Percentiles rank a stretch among this genome's conserved stretches.
These are phyloP conservation scores for Myriangium duriaei DNA, from an alignment of 2,329 filamentous ascomycete species.

Conservation along the genomic window DNA sequence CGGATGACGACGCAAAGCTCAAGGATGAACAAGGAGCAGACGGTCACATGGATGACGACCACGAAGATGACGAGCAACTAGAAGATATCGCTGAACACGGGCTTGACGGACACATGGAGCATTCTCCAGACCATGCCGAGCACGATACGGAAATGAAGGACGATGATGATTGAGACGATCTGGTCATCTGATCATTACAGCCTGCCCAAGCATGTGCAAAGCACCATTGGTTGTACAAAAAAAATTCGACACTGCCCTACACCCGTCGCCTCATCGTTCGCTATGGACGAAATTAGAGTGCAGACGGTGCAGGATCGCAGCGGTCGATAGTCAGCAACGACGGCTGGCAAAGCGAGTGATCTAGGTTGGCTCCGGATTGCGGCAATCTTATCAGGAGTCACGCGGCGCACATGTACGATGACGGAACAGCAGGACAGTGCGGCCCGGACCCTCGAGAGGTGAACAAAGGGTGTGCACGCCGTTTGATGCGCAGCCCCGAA, in stretches of 20 bases:
- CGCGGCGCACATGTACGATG: neutral
- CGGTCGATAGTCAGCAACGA: conserved; percentile 11
- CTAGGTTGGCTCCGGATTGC: conserved; percentile 5
- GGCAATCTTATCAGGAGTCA: conserved; percentile 2
- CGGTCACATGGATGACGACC: conserved; percentile 4
- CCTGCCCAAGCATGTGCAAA: too few species aligned
- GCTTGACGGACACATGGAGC: neutral
- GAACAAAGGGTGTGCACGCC: conserved; percentile 1
- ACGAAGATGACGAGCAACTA: conserved; percentile 3
- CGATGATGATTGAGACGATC: conserved; percentile 9
- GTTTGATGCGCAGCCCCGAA: conserved; percentile 1
- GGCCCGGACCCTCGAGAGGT: neutral
- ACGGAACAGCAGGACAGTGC: neutral
- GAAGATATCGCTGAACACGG: conserved; percentile 2
- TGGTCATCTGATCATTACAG: too few species aligned
- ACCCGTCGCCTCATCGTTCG: too few species aligned
- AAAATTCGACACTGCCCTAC: too few species aligned
- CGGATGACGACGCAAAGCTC: conserved; percentile 18
- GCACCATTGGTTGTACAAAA: too few species aligned
- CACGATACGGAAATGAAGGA: conserved; percentile 13
- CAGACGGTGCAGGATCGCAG: conserved; percentile 6
- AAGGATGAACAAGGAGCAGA: conserved; percentile 12
- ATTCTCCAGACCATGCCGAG: conserved; percentile 7
- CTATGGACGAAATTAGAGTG: neutral
- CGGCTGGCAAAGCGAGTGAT: conserved; percentile 5